A percentile compares a stretch with the other conserved stretches of the same genome.
phyloP scores from a whole-genome alignment of 768 basidiomycete genomes.

The Tylopilus sp. region DNA sequence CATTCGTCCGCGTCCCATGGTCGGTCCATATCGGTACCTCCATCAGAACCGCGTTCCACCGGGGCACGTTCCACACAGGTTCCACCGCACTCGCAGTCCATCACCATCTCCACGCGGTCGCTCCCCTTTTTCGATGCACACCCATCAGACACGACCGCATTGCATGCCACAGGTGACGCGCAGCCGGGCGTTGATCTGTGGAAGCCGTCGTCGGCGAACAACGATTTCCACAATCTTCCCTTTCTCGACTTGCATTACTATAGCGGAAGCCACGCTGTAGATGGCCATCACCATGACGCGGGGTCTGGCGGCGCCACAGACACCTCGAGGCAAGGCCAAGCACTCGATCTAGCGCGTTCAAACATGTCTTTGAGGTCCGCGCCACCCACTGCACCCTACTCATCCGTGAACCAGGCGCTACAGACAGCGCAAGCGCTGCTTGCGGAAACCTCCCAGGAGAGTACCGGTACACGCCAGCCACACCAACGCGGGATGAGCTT shows the following conservation, averaged over 20 bases:
- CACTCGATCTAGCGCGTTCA: slow-evolving; percentile 48
- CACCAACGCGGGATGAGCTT: slow-evolving; percentile 52
- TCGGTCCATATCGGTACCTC: slow-evolving; percentile 53
- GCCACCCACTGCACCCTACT: slow-evolving; percentile 22
- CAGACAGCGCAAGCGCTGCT: slow-evolving; percentile 32
- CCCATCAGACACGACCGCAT: slow-evolving; percentile 19
- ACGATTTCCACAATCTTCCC: slow-evolving; percentile 48
- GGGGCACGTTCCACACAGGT: slow-evolving; percentile 34
- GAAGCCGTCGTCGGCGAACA: slow-evolving; percentile 29
- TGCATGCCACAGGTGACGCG: slow-evolving; percentile 20
- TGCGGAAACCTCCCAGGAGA: slow-evolving; percentile 16
- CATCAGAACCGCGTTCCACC: slow-evolving; percentile 51
- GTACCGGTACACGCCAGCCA: slow-evolving; percentile 12
- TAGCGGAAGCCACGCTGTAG: slow-evolving; percentile 28
- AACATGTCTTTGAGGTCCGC: slow-evolving; percentile 29
- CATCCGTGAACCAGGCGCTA: slow-evolving; percentile 31
- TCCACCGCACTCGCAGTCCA: slow-evolving; percentile 34
- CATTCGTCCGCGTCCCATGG: slow-evolving; percentile 37
- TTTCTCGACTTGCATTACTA: slow-evolving; percentile 78
- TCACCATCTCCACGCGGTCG: slow-evolving; percentile 35
- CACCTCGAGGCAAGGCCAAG: slow-evolving; percentile 41
- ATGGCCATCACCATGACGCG: slow-evolving; percentile 25
- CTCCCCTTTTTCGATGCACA: slow-evolving; percentile 31
- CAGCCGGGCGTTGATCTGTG: slow-evolving; percentile 24
- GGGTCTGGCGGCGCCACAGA: slow-evolving; percentile 22